Evolutionary conservation across 2,329 filamentous ascomycete species (phyloP).

Genomic region (Knufia petricola): DNA sequence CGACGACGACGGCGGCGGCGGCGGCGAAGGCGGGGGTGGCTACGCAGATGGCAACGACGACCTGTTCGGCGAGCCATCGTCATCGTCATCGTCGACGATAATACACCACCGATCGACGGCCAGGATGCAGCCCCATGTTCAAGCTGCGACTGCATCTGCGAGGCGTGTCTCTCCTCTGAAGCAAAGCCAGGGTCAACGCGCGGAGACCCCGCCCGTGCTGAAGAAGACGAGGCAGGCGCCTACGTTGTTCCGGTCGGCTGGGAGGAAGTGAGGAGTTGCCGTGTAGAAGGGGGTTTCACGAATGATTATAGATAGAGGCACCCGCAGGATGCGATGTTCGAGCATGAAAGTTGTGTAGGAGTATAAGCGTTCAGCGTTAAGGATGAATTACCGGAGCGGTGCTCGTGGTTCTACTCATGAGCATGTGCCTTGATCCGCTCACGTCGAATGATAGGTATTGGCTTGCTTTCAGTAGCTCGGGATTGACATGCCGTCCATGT

Average conservation of each 20-base stretch:
- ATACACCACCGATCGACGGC: not conserved
- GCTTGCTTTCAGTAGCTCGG: too few species aligned
- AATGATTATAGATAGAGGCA: not conserved
- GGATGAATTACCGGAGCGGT: not conserved
- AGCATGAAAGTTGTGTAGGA: not conserved
- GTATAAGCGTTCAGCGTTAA: not conserved
- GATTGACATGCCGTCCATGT: not conserved
- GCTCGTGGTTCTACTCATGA: not conserved
- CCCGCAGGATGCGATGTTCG: not conserved
- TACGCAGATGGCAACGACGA: conserved; percentile 1
- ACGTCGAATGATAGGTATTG: too few species aligned
- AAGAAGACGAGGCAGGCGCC: not conserved
- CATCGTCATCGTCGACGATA: too few species aligned
- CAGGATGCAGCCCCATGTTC: not conserved
- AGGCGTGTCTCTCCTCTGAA: not conserved
- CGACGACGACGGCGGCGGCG: conserved; percentile 2
- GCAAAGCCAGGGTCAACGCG: not conserved
- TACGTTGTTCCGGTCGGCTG: not conserved
- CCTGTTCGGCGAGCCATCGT: too few species aligned
- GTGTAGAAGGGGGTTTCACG: not conserved
- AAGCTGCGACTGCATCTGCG: not conserved
- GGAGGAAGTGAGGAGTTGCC: not conserved
- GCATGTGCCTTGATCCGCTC: too few species aligned
- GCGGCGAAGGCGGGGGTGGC: conserved; percentile 11
- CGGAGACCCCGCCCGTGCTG: not conserved